A percentile compares a stretch with the other conserved stretches of the same genome.
These are phyloP conservation scores for Xylaria hypoxylon DNA, from an alignment of 2,329 filamentous ascomycete species.

Conservation along the genomic window DNA sequence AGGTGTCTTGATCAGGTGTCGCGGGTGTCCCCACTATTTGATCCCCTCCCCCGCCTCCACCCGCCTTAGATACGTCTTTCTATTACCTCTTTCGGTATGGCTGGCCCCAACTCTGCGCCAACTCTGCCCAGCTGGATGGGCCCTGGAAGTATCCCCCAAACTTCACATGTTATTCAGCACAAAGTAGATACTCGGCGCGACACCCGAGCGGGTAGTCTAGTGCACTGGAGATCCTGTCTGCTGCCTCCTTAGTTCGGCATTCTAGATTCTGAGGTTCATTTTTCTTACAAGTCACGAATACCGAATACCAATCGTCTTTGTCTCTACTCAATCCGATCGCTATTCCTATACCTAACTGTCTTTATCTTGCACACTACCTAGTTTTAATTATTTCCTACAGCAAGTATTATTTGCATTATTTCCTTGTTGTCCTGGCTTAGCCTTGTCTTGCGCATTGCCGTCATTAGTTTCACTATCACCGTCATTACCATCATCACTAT, in stretches of 20 bases:
- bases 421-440: not conserved
- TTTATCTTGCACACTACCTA: too few relatives aligned
- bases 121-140: too few relatives aligned
- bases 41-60: conserved; percentile 5
- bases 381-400: not conserved
- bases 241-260: not conserved
- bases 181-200: too few relatives aligned
- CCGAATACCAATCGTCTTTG: not conserved
- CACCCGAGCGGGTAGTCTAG: too few relatives aligned
- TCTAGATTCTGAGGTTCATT: not conserved
- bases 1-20: conserved; percentile 14
- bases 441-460: not conserved
- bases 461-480: not conserved
- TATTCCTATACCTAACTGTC: not conserved
- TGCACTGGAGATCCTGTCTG: too few relatives aligned
- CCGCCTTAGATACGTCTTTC: not conserved
- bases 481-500: not conserved
- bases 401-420: not conserved
- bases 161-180: too few relatives aligned
- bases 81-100: not conserved
- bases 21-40: conserved; percentile 1
- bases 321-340: not conserved
- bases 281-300: not conserved
- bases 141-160: too few relatives aligned
- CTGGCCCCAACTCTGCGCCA: too few relatives aligned